phyloP scores from a whole-genome alignment of 2,329 filamentous ascomycete species.

The Alternaria sp. region DNA sequence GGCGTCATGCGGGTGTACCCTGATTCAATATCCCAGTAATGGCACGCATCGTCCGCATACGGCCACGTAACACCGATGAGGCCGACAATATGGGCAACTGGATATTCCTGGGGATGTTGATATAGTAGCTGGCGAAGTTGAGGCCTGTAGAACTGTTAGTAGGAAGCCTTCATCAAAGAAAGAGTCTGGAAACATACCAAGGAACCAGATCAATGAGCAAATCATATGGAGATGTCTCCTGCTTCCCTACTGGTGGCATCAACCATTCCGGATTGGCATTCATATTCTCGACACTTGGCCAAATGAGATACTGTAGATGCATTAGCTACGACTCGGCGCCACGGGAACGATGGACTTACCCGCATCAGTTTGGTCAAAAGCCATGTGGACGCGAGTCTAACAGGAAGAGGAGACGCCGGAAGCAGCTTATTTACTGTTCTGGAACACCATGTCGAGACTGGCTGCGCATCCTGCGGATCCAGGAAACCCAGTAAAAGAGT shows the following conservation, averaged over 20 bases:
- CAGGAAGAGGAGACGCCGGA: constrained; percentile 33
- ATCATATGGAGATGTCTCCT: constrained; percentile 44
- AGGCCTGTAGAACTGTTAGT: constrained; percentile 39
- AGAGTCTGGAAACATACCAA: constrained; percentile 34
- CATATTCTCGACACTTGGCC: constrained; percentile 49
- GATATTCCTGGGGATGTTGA: constrained; percentile 43
- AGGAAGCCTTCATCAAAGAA: not conserved
- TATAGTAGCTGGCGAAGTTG: constrained; percentile 46
- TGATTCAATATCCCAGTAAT: constrained; percentile 49
- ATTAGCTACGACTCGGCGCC: constrained; percentile 17
- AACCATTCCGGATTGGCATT: constrained; percentile 49
- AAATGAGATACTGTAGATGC: constrained; percentile 44
- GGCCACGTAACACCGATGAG: constrained; percentile 44
- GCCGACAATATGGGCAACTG: constrained; percentile 39
- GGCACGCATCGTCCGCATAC: constrained; percentile 48
- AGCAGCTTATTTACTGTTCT: constrained; percentile 45
- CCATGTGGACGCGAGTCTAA: constrained; percentile 45
- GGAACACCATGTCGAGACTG: constrained; percentile 47
- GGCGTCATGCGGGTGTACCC: constrained; percentile 46
- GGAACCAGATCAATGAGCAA: constrained; percentile 47
- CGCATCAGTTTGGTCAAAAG: constrained; percentile 49
- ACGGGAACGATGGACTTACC: constrained; percentile 30
- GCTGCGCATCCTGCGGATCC: constrained; percentile 45
- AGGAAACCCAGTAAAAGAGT: constrained; percentile 45
- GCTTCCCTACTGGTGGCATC: constrained; percentile 40